These are phyloP conservation scores for Dactylellina drechsleri DNA, from an alignment of 2,329 filamentous ascomycete genomes.

Conservation along the genomic window DNA sequence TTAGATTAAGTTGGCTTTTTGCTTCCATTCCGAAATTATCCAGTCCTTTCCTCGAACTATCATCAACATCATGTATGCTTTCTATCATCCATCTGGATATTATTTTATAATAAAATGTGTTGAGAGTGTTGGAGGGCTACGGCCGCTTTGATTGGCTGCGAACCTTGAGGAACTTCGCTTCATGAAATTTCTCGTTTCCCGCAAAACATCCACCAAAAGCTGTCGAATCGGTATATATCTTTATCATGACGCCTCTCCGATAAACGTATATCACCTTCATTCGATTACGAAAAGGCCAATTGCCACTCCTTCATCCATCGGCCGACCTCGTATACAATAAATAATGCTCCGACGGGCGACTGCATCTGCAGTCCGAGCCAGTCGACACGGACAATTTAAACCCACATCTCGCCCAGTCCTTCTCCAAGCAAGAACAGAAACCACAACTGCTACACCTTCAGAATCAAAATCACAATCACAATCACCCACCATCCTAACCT, in stretches of 20 bases:
- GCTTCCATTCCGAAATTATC: neutral
- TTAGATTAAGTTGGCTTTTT: conserved; percentile 18
- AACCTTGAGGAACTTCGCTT: conserved; percentile 15
- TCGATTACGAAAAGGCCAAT: conserved; percentile 22
- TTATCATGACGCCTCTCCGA: conserved; percentile 39
- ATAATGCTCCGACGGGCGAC: conserved; percentile 50
- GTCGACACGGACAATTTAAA: conserved; percentile 37
- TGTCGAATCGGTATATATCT: neutral
- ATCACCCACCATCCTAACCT: neutral
- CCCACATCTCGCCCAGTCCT: conserved; percentile 35
- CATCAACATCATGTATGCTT: no score
- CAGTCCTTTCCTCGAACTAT: no score
- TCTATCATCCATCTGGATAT: neutral
- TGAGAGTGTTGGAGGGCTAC: conserved; percentile 33
- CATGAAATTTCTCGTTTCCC: conserved; percentile 39
- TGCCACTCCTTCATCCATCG: conserved; percentile 11
- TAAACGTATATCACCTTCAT: conserved; percentile 34
- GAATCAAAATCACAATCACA: no score
- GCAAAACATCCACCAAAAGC: conserved; percentile 11
- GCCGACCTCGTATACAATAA: conserved; percentile 1
- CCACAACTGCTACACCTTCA: neutral
- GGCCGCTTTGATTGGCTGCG: conserved; percentile 40
- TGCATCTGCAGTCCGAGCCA: conserved; percentile 38
- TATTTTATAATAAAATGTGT: conserved; percentile 12
- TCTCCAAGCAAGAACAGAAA: neutral